Conservation (phyloP, 306 rosid genomes). For the Begonia loranthoides region DNA sequence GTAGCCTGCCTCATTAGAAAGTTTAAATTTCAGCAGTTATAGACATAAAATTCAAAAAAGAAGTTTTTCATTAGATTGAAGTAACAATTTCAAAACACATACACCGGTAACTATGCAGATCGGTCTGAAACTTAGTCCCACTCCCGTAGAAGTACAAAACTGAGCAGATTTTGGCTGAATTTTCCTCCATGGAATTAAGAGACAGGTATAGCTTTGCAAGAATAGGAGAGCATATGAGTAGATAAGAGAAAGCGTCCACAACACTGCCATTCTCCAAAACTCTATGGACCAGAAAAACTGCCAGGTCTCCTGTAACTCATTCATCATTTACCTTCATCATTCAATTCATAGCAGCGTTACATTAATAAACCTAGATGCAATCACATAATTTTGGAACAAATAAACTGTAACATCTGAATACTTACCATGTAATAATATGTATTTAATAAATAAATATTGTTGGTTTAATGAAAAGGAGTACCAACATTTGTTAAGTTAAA, state of each 20-base stretch:
- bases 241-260: conserved; percentile 35
- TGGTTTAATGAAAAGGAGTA: too few relatives aligned
- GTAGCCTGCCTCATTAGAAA: conserved; percentile 47
- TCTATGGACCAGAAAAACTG: conserved; percentile 27
- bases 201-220: conserved; percentile 13
- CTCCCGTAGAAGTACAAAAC: conserved; percentile 26
- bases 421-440: too few relatives aligned
- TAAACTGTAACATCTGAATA: too few relatives aligned
- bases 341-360: too few relatives aligned
- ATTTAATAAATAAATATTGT: too few relatives aligned
- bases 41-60: conserved; percentile 1
- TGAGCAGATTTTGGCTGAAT: conserved; percentile 3
- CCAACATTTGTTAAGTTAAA: too few relatives aligned
- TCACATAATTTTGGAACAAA: too few relatives aligned
- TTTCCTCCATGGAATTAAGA: conserved; percentile 7
- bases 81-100: conserved; percentile 3
- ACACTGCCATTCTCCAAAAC: conserved; percentile 66
- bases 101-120: conserved; percentile 83
- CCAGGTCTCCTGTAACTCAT: conserved; percentile 22
- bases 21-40: neutral
- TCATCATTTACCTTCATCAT: conserved; percentile 11
- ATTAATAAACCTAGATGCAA: too few relatives aligned
- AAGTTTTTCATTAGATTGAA: neutral
- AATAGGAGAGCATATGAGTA: conserved; percentile 33
- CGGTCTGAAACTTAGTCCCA: conserved; percentile 25